phyloP scores from a whole-genome alignment of 768 basidiomycete species.

The Boletus vinaceobasis region DNA sequence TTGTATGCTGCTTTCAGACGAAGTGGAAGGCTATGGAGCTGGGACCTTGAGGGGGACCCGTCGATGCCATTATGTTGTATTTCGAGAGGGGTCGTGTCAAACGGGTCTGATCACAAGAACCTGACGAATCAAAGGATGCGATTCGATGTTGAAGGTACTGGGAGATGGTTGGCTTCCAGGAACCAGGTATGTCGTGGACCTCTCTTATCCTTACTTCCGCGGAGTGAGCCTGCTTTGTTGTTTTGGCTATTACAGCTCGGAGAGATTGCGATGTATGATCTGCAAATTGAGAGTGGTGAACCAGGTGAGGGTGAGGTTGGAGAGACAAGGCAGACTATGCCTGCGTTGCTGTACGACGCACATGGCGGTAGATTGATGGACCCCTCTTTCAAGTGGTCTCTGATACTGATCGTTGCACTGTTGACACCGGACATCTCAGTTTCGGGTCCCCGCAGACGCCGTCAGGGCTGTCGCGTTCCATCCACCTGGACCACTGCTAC shows the following conservation, averaged over 20 bases:
- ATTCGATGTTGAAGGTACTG: constrained; percentile 76
- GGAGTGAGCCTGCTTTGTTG: background rate
- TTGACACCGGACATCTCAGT: background rate
- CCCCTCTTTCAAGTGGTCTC: background rate
- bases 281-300: constrained; percentile 25
- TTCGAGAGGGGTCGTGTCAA: constrained; percentile 1
- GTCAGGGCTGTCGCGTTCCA: constrained; percentile 74
- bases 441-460: constrained; percentile 47
- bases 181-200: constrained; percentile 50
- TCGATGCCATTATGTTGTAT: constrained; percentile 40
- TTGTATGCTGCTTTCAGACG: constrained; percentile 79
- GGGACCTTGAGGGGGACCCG: constrained; percentile 71
- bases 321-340: constrained; percentile 17
- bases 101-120: background rate
- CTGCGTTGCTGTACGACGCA: constrained; percentile 44
- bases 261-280: constrained; percentile 54
- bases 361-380: constrained; percentile 49
- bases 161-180: constrained; percentile 61
- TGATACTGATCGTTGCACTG: background rate
- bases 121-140: constrained; percentile 70
- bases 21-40: constrained; percentile 55
- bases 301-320: background rate
- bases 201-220: background rate
- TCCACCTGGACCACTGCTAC: constrained; percentile 52
- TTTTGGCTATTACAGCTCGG: constrained; percentile 45